phyloP scores from a whole-genome alignment of 768 basidiomycete genomes.

The Termitomyces sp. region DNA sequence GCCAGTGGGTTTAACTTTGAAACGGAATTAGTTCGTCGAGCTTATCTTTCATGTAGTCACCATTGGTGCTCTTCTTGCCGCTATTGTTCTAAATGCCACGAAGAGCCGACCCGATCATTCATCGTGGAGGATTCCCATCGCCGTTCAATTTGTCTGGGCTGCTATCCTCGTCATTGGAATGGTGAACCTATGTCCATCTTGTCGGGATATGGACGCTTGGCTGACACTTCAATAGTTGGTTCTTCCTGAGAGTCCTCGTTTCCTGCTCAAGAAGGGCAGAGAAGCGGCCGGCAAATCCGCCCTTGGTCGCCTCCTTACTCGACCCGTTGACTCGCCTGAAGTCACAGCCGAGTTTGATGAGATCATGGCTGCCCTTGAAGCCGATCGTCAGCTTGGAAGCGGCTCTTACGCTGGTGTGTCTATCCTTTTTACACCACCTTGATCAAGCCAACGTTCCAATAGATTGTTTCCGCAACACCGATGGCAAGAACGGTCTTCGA shows the following conservation, averaged over 20 bases:
- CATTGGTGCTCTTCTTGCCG: constrained; percentile 71
- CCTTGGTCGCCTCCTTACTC: constrained; percentile 63
- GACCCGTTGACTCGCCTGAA: constrained; percentile 42
- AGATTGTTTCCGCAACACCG: constrained; percentile 56
- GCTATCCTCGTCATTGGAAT: constrained; percentile 68
- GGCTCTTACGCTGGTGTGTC: constrained; percentile 46
- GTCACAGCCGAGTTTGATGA: constrained; percentile 51
- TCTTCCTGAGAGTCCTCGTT: constrained; percentile 60
- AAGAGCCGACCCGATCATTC: constrained; percentile 45
- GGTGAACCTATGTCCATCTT: constrained; percentile 12
- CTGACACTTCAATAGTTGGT: constrained; percentile 8
- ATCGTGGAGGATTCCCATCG: constrained; percentile 56
- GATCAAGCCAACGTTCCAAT: not conserved
- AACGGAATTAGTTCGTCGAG: constrained; percentile 19
- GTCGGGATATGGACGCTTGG: not conserved
- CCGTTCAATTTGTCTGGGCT: constrained; percentile 81
- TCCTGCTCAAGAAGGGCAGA: constrained; percentile 64
- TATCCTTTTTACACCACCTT: not conserved
- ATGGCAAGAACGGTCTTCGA: constrained; percentile 61
- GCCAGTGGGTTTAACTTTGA: constrained; percentile 16
- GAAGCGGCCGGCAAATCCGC: constrained; percentile 55
- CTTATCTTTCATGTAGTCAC: constrained; percentile 62
- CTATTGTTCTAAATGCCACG: constrained; percentile 67
- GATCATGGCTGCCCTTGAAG: constrained; percentile 52
- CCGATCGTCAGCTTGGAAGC: constrained; percentile 59